A percentile compares a stretch with the other conserved stretches of the same genome.
Evolutionary conservation across 352 stramenopile genomes (phyloP).

Genomic region (Discostella stelligera): DNA sequence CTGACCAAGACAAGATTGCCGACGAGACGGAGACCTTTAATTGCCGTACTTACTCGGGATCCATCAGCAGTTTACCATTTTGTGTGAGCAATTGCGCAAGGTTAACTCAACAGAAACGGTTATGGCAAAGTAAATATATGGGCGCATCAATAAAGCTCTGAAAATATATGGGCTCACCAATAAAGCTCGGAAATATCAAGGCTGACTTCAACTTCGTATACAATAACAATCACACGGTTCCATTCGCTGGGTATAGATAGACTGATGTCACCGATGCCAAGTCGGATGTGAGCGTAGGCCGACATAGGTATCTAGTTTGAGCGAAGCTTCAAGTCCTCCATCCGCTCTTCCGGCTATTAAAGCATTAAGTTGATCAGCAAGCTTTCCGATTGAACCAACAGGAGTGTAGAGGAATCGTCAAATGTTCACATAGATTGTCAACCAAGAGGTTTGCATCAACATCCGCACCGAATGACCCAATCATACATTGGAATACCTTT

Average conservation of each 20-base stretch:
- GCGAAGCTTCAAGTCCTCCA: slow-evolving; percentile 5
- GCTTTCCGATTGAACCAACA: not conserved
- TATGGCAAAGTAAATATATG: not conserved
- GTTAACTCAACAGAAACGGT: not conserved
- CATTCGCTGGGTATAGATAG: slow-evolving; percentile 9
- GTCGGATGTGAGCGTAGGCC: slow-evolving; percentile 14
- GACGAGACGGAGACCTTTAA: not conserved
- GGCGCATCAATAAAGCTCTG: slow-evolving; percentile 11
- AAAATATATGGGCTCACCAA: not conserved
- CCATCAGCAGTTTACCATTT: slow-evolving; percentile 15
- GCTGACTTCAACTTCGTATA: slow-evolving; percentile 7
- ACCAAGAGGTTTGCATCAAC: slow-evolving; percentile 21
- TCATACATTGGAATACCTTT: slow-evolving; percentile 28
- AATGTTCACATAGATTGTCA: slow-evolving; percentile 22
- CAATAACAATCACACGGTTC: slow-evolving; percentile 9
- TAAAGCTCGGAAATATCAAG: slow-evolving; percentile 4
- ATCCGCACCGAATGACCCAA: slow-evolving; percentile 37
- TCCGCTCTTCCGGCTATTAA: slow-evolving; percentile 19
- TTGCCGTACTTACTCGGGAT: slow-evolving; percentile 18
- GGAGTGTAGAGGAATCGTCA: slow-evolving; percentile 27
- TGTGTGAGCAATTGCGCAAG: not conserved
- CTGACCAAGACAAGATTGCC: too few species aligned
- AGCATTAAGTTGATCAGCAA: slow-evolving; percentile 24
- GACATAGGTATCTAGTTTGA: slow-evolving; percentile 10
- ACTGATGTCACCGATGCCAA: slow-evolving; percentile 23